Evolutionary conservation across 2,329 filamentous ascomycete genomes (phyloP), one percentile per base, ranked within the genome.

Genomic region (Pseudogymnoascus sp.): DNA sequence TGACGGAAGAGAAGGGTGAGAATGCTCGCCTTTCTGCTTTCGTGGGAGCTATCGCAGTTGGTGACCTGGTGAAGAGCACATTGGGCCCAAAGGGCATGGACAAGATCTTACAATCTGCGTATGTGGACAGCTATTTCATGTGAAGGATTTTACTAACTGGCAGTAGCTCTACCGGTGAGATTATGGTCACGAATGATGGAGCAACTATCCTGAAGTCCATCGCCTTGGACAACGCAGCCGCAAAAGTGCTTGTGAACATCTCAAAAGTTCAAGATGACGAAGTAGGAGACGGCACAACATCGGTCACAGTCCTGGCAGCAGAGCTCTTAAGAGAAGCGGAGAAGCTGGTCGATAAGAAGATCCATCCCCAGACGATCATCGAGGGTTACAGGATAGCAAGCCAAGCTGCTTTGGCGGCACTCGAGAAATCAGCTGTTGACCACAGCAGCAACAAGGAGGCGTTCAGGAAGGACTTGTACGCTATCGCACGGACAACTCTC

Each of bases 261-360:
- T 97, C 93, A 67, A 99, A 99, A 80, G 95, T 99, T 5, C 95
- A 99, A 76, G 95, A 99, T 73, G 95, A 99, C 75, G 95, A 99
- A 77, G 93, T 99, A 23, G 95, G 95, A 73, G 95, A 99, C 75
- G 95, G 95, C 64, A 99, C 95, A 53, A 99, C 95, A 21, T 97
- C 93, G n/a, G 95, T 99, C 63, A 89, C 95, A 46, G 95, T 99
- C 14, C 82, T 99, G 67, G 93, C 95, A 40, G 95, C 95, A 65
- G 95, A 99, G 80, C 84, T 99, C 65, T 83, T 99, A 68, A 88
- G 95, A 67, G 95, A 99, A 78, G 95, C 95, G 59, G 95, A 99
- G 81, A 93, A 96, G 80, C 85, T 99, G 60, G 91, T 99, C 69
- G 90, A 96, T 80, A 92, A 93, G 82, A 97, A 97, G 81, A 97